phyloP scores from a whole-genome alignment of 805 yeast genomes.

The Saturnispora gosingensis region DNA sequence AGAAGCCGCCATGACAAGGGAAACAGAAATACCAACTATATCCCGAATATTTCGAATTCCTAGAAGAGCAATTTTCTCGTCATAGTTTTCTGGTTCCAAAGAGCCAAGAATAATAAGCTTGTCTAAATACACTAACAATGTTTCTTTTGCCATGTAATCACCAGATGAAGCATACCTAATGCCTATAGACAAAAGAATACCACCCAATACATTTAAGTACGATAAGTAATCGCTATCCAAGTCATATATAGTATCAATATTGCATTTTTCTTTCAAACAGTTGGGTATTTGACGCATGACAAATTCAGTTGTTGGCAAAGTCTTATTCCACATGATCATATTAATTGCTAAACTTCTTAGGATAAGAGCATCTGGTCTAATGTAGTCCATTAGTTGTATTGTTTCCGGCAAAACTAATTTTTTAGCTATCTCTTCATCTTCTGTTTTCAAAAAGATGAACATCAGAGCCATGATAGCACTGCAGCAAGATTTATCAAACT shows the following conservation, averaged over 20 bases:
- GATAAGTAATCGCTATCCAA: constrained; percentile 56
- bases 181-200: constrained; percentile 66
- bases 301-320: constrained; percentile 47
- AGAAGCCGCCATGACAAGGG: constrained; percentile 81
- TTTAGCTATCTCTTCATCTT: constrained; percentile 47
- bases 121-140: constrained; percentile 49
- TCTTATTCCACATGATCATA: constrained; percentile 62
- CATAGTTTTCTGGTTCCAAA: constrained; percentile 40
- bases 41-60: constrained; percentile 50
- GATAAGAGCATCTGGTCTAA: constrained; percentile 70
- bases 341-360: constrained; percentile 55
- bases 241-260: constrained; percentile 19
- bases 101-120: constrained; percentile 35
- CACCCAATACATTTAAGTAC: constrained; percentile 59
- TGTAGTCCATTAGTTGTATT: constrained; percentile 51
- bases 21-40: constrained; percentile 50
- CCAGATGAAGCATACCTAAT: constrained; percentile 68
- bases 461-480: constrained; percentile 75
- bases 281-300: constrained; percentile 47
- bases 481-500: constrained; percentile 51
- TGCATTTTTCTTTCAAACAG: constrained; percentile 28
- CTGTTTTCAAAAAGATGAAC: constrained; percentile 64
- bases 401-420: constrained; percentile 55
- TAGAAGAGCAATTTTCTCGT: constrained; percentile 44
- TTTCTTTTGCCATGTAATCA: constrained; percentile 41